A percentile compares a stretch with the other conserved stretches of the same genome.
Conservation (phyloP, 2,329 filamentous ascomycete species). For the Alternaria viburni region DNA sequence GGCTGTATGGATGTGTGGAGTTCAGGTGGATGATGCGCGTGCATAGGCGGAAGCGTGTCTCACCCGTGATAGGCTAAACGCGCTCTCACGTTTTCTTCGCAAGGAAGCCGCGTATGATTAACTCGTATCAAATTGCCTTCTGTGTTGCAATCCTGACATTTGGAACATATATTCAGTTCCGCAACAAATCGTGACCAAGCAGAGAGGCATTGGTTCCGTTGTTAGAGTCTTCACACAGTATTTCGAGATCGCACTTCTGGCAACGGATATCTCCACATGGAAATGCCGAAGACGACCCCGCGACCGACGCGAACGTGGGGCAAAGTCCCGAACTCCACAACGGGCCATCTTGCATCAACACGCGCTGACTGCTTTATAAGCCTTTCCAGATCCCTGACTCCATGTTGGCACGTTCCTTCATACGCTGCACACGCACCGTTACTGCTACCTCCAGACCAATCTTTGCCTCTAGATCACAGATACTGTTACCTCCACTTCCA, state of each 20-base stretch:
- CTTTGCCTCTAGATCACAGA: not conserved
- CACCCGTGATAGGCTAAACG: slow-evolving; percentile 28
- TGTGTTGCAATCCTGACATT: not conserved
- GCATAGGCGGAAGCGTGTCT: slow-evolving; percentile 9
- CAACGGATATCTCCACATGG: not conserved
- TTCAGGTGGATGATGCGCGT: not conserved
- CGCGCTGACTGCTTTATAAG: not conserved
- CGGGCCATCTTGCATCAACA: not conserved
- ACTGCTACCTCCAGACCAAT: not conserved
- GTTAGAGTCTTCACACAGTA: not conserved
- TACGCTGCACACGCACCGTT: slow-evolving; percentile 1
- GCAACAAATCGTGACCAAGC: not conserved
- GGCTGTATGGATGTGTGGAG: not conserved
- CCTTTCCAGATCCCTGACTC: not conserved
- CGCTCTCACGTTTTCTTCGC: slow-evolving; percentile 25
- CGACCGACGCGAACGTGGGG: slow-evolving; percentile 9
- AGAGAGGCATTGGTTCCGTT: not conserved
- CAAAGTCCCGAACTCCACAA: slow-evolving; percentile 1
- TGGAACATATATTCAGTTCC: not conserved
- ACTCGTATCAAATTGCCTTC: not conserved
- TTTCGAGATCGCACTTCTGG: not conserved
- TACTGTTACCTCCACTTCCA: not conserved
- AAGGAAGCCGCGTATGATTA: slow-evolving; percentile 2
- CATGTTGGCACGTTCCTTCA: slow-evolving; percentile 4
- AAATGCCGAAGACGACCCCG: slow-evolving; percentile 18